Evolutionary conservation across 495 filamentous ascomycete genomes (phyloP).

Genomic region (Penicillium maclennaniae): DNA sequence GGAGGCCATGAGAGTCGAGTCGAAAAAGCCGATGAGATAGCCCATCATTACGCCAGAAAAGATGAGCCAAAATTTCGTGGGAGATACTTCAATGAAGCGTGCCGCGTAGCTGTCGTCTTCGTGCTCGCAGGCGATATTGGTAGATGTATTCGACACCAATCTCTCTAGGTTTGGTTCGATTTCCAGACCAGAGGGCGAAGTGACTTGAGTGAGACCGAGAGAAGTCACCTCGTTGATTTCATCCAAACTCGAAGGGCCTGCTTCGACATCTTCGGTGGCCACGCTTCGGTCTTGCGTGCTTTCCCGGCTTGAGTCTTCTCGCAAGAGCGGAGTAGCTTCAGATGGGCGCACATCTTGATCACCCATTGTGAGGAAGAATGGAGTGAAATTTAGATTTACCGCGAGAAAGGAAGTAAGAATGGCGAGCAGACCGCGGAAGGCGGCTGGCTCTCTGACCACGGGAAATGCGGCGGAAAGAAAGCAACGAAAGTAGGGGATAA

Average conservation of each 20-base stretch:
- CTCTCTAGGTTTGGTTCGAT: conserved; percentile 30
- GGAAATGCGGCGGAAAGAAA: not conserved
- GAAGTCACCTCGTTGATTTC: conserved; percentile 22
- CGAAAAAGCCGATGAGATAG: conserved; percentile 59
- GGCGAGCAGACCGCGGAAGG: no score
- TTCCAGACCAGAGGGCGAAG: conserved; percentile 27
- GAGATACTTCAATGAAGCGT: conserved; percentile 45
- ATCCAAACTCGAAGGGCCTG: conserved; percentile 11
- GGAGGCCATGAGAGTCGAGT: conserved; percentile 76
- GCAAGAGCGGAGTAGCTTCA: conserved; percentile 22
- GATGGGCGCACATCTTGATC: not conserved
- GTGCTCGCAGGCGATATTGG: conserved; percentile 4
- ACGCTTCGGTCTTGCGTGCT: conserved; percentile 7
- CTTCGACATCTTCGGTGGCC: conserved; percentile 13
- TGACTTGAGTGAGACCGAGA: conserved; percentile 24
- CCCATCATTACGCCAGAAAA: conserved; percentile 46
- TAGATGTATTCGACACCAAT: conserved; percentile 15
- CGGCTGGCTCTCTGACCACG: not conserved
- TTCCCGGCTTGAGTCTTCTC: conserved; percentile 3
- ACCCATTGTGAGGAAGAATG: not conserved
- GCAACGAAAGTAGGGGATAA: not conserved
- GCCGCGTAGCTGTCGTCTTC: conserved; percentile 27
- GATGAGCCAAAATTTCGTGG: conserved; percentile 49
- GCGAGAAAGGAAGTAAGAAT: not conserved
- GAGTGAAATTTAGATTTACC: not conserved